Conservation (phyloP, 108 stramenopile genomes). For the Cyclotella choctawhatcheeana region DNA sequence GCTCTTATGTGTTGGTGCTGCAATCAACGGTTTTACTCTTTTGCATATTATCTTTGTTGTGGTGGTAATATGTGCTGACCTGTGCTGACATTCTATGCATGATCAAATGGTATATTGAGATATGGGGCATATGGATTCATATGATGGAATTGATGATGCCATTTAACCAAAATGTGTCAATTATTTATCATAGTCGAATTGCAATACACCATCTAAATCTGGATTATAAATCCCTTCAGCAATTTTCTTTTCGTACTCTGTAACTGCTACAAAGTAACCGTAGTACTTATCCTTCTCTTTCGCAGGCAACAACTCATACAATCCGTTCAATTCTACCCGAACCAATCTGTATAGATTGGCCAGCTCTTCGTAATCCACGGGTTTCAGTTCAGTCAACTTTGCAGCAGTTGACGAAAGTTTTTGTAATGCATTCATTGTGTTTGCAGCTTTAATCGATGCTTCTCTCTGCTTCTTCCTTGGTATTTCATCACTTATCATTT, state of each 20-base stretch:
- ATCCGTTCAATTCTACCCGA: constrained; percentile 52
- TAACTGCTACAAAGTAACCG: constrained; percentile 69
- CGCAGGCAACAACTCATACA: constrained; percentile 58
- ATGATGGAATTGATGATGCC: too few relatives aligned
- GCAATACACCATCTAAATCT: constrained; percentile 59
- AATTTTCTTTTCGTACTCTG: constrained; percentile 74
- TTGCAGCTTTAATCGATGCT: constrained; percentile 57
- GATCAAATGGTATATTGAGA: too few relatives aligned
- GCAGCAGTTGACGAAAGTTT: constrained; percentile 52
- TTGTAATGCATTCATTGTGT: constrained; percentile 62
- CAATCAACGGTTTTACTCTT: too few relatives aligned
- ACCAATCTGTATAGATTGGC: constrained; percentile 63
- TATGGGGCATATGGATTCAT: too few relatives aligned
- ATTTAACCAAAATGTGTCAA: neutral
- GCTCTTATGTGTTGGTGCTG: too few relatives aligned
- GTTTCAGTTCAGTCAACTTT: constrained; percentile 41
- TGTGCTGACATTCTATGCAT: too few relatives aligned
- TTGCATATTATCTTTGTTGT: too few relatives aligned
- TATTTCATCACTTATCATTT: constrained; percentile 69
- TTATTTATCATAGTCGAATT: constrained; percentile 47
- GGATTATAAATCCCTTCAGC: constrained; percentile 70
- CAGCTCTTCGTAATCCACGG: constrained; percentile 54
- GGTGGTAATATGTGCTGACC: too few relatives aligned
- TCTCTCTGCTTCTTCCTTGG: constrained; percentile 38
- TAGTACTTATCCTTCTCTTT: constrained; percentile 71